Evolutionary conservation across 345 rosid genomes (phyloP), one percentile per base, ranked within the genome.

Genomic region (Triadica sebifera): DNA sequence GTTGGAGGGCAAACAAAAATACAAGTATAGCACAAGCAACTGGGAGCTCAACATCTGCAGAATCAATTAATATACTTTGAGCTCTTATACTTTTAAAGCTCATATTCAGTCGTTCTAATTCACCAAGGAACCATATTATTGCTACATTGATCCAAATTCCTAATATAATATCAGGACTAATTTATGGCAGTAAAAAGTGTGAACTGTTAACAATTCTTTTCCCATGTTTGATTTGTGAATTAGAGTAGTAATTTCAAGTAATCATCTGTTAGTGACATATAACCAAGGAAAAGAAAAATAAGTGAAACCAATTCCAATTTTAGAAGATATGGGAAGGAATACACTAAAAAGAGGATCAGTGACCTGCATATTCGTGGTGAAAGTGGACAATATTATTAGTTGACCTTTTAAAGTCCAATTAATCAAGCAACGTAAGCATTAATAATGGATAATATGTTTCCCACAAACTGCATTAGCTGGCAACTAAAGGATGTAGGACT

Each of bases 1-100:
- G 89, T 67, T 86, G 86, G 47, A 86, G 86, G 9, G 86, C 77
- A 59, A 84, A 84, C n/a, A 84, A 71, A 7, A 57, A 77, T 47
- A 86, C 82, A 67, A 86, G 64, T 24, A 84, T 84, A 22, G 72
- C 43, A 50, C 85, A 84, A 25, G 85, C 71, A 65, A 81, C 56
- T 29, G 72, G 76, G 16, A 73, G 76, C 17, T 64, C 63, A 52
- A 73, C 70, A 73, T 73, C 76, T 73, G 76, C 52, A 64, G 2
- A 73, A 20, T n/a, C 2, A 45, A 56, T 22, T 61, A 61, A 13
- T 34, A 16, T 34, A 61, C 46, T 34, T 15, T 62, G 61, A 57
- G 61, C 5, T 6, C 4, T 29, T 29, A 29, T 29, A 29, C 34
- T 29, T 29, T 29, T 29, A 29, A 29, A 29, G 34, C 34, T 29